Base-by-base conservation (phyloP, 352 stramenopile genomes). In the Aphanomyces cochlioides region DNA sequence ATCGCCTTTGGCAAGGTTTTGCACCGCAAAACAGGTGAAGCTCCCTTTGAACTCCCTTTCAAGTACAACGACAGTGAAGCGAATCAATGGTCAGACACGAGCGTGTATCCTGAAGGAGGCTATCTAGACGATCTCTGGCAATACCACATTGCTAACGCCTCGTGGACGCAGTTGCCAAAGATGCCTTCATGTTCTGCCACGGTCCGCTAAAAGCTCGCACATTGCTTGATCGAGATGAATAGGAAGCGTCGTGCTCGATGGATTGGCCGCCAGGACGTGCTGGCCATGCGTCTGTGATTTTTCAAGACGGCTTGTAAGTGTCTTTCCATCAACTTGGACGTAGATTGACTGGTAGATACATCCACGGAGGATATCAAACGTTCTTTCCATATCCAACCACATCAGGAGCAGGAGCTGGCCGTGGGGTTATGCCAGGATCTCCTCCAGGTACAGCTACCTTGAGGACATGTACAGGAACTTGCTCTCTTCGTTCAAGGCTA, bases 1-100 rank as follows among this genome's bases (percentile, higher is more conserved):
- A 97, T 68, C 87, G 93, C 1, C 81, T 99, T 36, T 99, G 95
- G 96, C 95, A 99, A 45, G 96, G 96, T 19, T 98, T 98, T 69
- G 85, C 85, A 4, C 80, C 81, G 38, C 91, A 98, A 43, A 99
- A 99, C 73, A 81, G 70, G 60, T 73, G 21, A 3, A 17, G 3
- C 37, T 56, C 7, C n/a, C 1, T 72, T 19, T 53, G 12, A 19
- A 61, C 8, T 1, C 19, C 61, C 43, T 45, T 56, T 63, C 15
- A 47, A 65, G 8, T 1, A 19, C 8, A 65, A 65, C n/a, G 2
- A 43, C 63, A 71, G 57, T 12, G 69, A 78, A 50, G 77, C 75
- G 12, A 95, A 95, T 71, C 34, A 72, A 70, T 99, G 93, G 93
- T 77, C 74, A 40, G 83, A 80, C 64, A 78, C 74, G 10, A 74